Percentiles rank a stretch among this genome's conserved stretches.
These are phyloP conservation scores for Lachancea sp. DNA, from an alignment of 805 yeast species.

Conservation along the genomic window DNA sequence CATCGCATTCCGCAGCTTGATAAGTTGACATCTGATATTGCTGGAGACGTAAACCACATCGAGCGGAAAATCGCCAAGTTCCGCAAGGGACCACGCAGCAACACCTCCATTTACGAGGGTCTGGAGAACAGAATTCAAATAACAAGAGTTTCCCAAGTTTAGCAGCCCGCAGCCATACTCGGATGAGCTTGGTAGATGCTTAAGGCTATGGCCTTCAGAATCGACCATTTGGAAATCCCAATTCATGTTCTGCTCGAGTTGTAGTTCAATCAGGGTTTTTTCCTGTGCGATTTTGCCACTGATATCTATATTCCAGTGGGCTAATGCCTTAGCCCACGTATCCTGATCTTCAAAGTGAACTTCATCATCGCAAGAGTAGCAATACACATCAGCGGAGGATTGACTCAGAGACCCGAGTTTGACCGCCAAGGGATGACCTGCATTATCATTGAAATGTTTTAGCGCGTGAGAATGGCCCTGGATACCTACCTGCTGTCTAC, in stretches of 20 bases:
- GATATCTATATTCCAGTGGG: constrained; percentile 62
- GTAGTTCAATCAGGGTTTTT: constrained; percentile 79
- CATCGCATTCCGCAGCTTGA: constrained; percentile 76
- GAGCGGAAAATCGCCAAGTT: constrained; percentile 37
- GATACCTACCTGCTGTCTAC: constrained; percentile 87
- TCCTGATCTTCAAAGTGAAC: constrained; percentile 61
- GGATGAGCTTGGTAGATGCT: constrained; percentile 39
- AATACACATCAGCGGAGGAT: constrained; percentile 72
- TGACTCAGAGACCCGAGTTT: constrained; percentile 83
- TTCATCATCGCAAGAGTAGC: constrained; percentile 87
- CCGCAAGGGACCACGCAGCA: constrained; percentile 32
- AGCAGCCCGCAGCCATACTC: constrained; percentile 73
- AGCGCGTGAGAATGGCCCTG: constrained; percentile 94
- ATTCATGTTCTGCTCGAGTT: constrained; percentile 83
- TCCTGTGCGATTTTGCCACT: constrained; percentile 60
- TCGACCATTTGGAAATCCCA: constrained; percentile 88
- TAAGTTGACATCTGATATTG: constrained; percentile 67
- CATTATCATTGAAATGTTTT: constrained; percentile 47
- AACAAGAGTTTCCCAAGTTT: constrained; percentile 91
- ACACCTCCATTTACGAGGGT: constrained; percentile 44
- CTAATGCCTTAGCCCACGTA: constrained; percentile 33
- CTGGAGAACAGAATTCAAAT: constrained; percentile 76
- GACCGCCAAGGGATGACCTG: constrained; percentile 75
- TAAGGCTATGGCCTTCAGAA: constrained; percentile 56
- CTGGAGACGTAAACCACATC: constrained; percentile 47